These are phyloP conservation scores for Drosera capensis DNA, from an alignment of 148 eudicot genomes.

Conservation along the genomic window DNA sequence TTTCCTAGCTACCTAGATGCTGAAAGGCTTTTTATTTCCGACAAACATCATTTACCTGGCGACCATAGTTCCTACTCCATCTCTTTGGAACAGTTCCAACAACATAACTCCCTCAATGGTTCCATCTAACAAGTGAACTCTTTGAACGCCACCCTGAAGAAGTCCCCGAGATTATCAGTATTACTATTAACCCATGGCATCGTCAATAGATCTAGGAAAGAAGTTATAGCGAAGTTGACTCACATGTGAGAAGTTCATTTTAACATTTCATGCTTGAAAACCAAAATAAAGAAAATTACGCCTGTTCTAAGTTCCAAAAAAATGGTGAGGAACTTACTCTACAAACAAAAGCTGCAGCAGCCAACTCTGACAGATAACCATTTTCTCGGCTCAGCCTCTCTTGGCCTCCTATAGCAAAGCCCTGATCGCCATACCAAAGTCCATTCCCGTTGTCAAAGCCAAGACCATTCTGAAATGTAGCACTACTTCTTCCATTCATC, in stretches of 20 bases:
- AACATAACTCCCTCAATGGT: constrained; percentile 69
- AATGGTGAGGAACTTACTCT: constrained; percentile 39
- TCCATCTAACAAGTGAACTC: constrained; percentile 90
- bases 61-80: constrained; percentile 94
- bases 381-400: constrained; percentile 66
- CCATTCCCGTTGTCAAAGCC: constrained; percentile 87
- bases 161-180: too few relatives aligned
- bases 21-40: neutral
- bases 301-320: neutral
- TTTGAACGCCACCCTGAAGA: constrained; percentile 75
- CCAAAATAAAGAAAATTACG: too few relatives aligned
- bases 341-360: constrained; percentile 98
- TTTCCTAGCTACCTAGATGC: too few relatives aligned
- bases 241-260: too few relatives aligned
- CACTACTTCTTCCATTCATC: constrained; percentile 34
- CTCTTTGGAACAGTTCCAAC: constrained; percentile 78
- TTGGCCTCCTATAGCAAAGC: constrained; percentile 94
- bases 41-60: constrained; percentile 45
- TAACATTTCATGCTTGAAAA: too few relatives aligned
- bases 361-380: constrained; percentile 87
- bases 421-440: constrained; percentile 69
- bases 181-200: too few relatives aligned
- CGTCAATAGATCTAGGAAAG: too few relatives aligned
- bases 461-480: constrained; percentile 84
- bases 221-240: too few relatives aligned